phyloP scores from a whole-genome alignment of 768 basidiomycete species.

The Boletus speciosus region DNA sequence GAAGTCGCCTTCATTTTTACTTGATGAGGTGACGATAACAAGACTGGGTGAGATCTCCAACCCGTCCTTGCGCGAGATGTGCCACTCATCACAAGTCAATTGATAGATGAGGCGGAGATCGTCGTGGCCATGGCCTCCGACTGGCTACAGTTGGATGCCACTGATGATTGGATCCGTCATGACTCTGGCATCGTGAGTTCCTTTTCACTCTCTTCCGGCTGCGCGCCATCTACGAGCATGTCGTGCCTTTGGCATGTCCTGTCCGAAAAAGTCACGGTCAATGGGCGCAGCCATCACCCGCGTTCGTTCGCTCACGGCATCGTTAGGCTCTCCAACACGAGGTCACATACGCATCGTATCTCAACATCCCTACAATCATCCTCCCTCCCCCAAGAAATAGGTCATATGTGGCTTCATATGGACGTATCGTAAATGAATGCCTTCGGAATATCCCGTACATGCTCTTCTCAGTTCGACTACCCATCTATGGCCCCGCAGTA shows the following conservation, averaged over 20 bases:
- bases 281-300: conserved; percentile 17
- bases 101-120: conserved; percentile 68
- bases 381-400: conserved; percentile 87
- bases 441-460: conserved; percentile 68
- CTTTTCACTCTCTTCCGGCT: conserved; percentile 3
- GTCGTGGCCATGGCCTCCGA: conserved; percentile 80
- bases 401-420: conserved; percentile 85
- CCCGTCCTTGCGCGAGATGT: conserved; percentile 11
- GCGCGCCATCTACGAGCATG: conserved; percentile 1
- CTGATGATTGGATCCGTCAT: conserved; percentile 91
- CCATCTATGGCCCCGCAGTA: conserved; percentile 72
- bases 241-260: conserved; percentile 13
- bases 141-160: conserved; percentile 93
- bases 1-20: conserved; percentile 68
- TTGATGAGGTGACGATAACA: conserved; percentile 87
- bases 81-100: conserved; percentile 12
- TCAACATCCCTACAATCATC: conserved; percentile 80
- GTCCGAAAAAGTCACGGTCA: conserved; percentile 12
- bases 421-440: conserved; percentile 81
- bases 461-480: conserved; percentile 78
- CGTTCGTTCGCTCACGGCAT: conserved; percentile 12
- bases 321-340: conserved; percentile 88
- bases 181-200: conserved; percentile 88
- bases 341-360: conserved; percentile 87
- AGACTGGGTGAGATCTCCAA: conserved; percentile 53